These are phyloP conservation scores for Lenwebbia sp. DNA, from an alignment of 345 rosid species.

Conservation along the genomic window DNA sequence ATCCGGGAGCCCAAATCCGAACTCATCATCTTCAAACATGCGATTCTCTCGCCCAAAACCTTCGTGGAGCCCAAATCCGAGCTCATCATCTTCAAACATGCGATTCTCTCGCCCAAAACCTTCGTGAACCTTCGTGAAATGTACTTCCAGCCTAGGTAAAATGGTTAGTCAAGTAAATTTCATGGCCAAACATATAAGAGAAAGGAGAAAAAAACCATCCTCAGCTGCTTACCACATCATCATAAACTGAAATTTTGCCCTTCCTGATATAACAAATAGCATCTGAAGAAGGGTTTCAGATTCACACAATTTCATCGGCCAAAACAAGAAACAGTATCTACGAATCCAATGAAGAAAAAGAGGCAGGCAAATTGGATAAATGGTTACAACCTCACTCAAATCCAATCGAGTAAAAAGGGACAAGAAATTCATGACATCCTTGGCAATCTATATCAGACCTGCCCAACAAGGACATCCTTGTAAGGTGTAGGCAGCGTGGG, in stretches of 20 bases:
- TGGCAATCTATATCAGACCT: neutral
- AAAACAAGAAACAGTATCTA: neutral
- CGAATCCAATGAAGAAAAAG: neutral
- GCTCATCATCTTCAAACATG: neutral
- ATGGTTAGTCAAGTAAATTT: neutral
- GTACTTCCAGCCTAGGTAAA: neutral
- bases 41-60: too few relatives aligned
- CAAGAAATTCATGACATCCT: neutral
- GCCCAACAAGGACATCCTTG: slow-evolving; percentile 43
- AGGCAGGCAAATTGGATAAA: neutral
- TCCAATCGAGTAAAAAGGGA: neutral
- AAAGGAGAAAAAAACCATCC: neutral
- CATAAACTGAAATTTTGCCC: neutral
- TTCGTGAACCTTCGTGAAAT: neutral
- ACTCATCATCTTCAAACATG: neutral
- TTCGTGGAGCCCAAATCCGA: too few relatives aligned
- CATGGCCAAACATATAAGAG: neutral
- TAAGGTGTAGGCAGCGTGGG: slow-evolving; percentile 23
- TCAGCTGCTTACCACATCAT: neutral
- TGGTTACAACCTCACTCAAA: neutral
- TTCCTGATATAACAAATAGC: neutral
- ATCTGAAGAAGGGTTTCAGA: neutral
- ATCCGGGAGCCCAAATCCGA: too few relatives aligned
- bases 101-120: too few relatives aligned
- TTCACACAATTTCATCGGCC: neutral